Evolutionary conservation across 1,139 yeast species (phyloP).

Genomic region (Saccharomyces pastorianus): DNA sequence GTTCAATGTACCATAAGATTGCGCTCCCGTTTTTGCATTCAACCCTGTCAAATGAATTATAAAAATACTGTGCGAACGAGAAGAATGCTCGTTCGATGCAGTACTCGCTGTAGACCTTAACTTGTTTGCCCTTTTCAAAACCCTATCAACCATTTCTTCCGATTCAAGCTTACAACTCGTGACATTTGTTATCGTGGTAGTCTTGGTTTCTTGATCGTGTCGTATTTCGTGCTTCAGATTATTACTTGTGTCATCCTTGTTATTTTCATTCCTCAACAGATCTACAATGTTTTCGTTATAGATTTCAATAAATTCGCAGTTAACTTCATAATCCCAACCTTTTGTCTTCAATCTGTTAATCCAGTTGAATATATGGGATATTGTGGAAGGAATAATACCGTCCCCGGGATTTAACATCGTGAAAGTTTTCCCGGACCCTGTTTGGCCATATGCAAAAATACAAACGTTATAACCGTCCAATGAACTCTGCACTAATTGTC

Average conservation of each 20-base stretch:
- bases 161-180: conserved; percentile 43
- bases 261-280: conserved; percentile 37
- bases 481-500: conserved; percentile 82
- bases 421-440: conserved; percentile 92
- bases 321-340: conserved; percentile 61
- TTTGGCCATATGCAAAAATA: conserved; percentile 95
- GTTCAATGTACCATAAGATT: conserved; percentile 56
- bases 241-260: conserved; percentile 25
- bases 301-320: conserved; percentile 80
- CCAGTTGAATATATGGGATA: conserved; percentile 61
- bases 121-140: conserved; percentile 48
- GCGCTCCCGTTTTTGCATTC: conserved; percentile 45
- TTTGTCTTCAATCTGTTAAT: conserved; percentile 41
- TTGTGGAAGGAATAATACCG: conserved; percentile 80
- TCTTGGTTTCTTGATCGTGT: conserved; percentile 49
- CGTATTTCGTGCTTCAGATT: conserved; percentile 56
- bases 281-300: conserved; percentile 79
- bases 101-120: conserved; percentile 81
- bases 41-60: conserved; percentile 52
- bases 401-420: conserved; percentile 71
- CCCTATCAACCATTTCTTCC: conserved; percentile 42
- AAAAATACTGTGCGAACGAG: conserved; percentile 67
- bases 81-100: conserved; percentile 69
- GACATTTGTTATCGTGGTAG: conserved; percentile 56
- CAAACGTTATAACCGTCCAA: conserved; percentile 89